Evolutionary conservation across 2,329 filamentous ascomycete species (phyloP), one percentile per base, ranked within the genome.

Genomic region (Penicillium sp.): DNA sequence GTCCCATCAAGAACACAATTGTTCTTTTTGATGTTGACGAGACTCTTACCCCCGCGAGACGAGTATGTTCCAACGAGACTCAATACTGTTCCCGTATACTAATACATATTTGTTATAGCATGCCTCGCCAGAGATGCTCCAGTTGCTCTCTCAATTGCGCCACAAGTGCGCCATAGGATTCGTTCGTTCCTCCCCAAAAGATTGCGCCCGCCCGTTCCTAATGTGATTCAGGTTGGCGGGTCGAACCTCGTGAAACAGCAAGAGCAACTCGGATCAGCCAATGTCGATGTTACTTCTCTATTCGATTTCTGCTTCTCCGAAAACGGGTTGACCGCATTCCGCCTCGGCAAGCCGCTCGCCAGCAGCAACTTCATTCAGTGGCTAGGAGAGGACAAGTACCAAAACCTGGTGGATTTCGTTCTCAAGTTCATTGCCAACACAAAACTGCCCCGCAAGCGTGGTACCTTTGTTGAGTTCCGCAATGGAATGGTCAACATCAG

Each of bases 261-360:
- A 76, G 94, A 97, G 76, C 93, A 97, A 79, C 84, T 97, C 58
- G 91, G 91, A 72, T 82, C 84, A 4, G 73, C 83, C 26, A 78
- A 82, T 54, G 81, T 87, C 64, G 73, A 79, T 64, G 93, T 97
- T 58, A 91, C 86, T 48, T 80, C 84, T 58, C 86, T 97, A 68
- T 99, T 99, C 80, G 94, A 99, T 81, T 99, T 90, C 79, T 94
- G 89, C 84, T 99, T 99, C 79, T 81, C 91, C 55, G 94, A 99
- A 80, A 99, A 99, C 78, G 94, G 94, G 10, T 84, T 99, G 64
- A 95, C 89, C 1, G 94, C 93, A 40, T 96, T 83, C 81, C 91
- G 91, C 70, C 78, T 92, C 68, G 94, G 93, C 67, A 76, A 86
- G 72, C 81, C 83, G 51, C 84, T 97, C 54, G 80, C 87, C 1